Evolutionary conservation across 139 green algal species (phyloP).

Genomic region (Chlamydomonas sp.): DNA sequence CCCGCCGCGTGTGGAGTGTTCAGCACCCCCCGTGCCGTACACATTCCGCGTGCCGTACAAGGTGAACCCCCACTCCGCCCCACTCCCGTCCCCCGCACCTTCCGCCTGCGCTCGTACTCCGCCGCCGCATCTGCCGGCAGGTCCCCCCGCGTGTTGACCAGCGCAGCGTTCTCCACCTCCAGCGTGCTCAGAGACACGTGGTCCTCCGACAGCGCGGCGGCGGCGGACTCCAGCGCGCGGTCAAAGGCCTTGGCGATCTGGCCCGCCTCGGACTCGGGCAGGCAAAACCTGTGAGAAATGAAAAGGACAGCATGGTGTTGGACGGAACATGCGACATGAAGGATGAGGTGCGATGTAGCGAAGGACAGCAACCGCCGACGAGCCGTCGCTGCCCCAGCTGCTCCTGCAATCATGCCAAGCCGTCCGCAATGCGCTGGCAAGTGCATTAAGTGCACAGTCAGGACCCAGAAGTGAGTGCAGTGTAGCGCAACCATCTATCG

Average conservation of each 20-base stretch:
- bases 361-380: too few relatives aligned
- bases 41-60: background rate
- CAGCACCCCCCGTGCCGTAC: background rate
- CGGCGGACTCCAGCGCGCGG: constrained; percentile 58
- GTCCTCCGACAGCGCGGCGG: constrained; percentile 57
- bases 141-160: constrained; percentile 70
- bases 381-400: too few relatives aligned
- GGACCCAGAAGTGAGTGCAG: too few relatives aligned
- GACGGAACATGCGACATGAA: too few relatives aligned
- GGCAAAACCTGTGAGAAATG: constrained; percentile 33
- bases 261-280: constrained; percentile 25
- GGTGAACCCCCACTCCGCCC: background rate
- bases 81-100: constrained; percentile 30
- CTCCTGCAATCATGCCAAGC: too few relatives aligned
- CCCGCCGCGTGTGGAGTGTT: background rate
- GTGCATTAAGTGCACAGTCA: too few relatives aligned
- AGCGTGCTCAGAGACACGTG: constrained; percentile 64
- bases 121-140: constrained; percentile 78
- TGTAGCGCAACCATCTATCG: too few relatives aligned
- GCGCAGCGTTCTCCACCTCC: constrained; percentile 30
- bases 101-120: constrained; percentile 78
- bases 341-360: too few relatives aligned
- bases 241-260: constrained; percentile 42
- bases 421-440: too few relatives aligned
- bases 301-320: background rate